Base-by-base conservation (phyloP, 2,329 filamentous ascomycete species). In the Phaeosphaeriaceae sp. region DNA sequence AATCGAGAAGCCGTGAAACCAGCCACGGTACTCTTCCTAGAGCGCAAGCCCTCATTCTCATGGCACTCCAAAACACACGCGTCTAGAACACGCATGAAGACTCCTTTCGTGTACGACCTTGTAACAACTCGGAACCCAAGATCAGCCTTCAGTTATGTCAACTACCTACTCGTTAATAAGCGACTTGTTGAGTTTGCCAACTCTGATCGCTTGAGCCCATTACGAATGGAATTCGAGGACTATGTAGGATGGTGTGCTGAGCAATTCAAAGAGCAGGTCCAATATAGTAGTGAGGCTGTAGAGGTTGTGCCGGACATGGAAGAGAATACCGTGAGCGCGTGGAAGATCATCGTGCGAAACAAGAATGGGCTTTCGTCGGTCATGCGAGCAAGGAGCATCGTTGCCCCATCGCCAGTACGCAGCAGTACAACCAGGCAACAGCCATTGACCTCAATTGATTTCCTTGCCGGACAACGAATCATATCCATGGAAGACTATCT, bases 161-260 rank as follows among this genome's bases (percentile, higher is more conserved):
- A 69, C 43, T 73, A 72, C 54, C 58, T 73, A 4, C 65, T 68
- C 23, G 56, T 51, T 12, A 60, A 60, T 13, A 60, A 67, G 28
- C 61, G 70, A 6, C 58, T 73, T 13, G 52, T 72, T 17, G 68
- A 71, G 21, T 73, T 72, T 29, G 63, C 67, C 32, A 72, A 73
- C 48, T 70, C 73, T 16, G 68, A 71, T 41, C 64, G 68, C 12
- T 50, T 75, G 41, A 69, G 72, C 35, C 70, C 72, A 20, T 46
- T 74, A 21, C 60, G 73, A 23, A 61, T 67, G 37, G 72, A 75
- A 42, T 73, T 75, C 15, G 70, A 70, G n/a, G 66, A 74, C 37
- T 74, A 75, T 36, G 56, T 75, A 43, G 61, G 56, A 45, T 73
- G 70, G 70, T 67, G 63, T 35, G 69, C 70, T 9, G 63, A 64